Evolutionary conservation across 2,329 filamentous ascomycete species (phyloP).

Genomic region (Botrytis byssoidea): DNA sequence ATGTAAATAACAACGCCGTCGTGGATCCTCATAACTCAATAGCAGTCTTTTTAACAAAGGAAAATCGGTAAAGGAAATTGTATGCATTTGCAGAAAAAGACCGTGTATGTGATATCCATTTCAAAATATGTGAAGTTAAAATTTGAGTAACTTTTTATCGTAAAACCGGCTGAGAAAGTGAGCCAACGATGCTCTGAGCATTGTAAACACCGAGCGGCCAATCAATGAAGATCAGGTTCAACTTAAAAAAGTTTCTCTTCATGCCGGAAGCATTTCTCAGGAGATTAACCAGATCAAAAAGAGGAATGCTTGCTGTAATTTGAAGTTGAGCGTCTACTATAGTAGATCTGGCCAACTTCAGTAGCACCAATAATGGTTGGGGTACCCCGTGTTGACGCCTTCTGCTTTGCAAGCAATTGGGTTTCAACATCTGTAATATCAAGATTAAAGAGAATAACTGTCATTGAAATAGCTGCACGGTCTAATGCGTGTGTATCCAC

Average conservation of each 20-base stretch:
- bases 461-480: not conserved
- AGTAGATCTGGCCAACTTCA: conserved; percentile 7
- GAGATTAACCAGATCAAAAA: not conserved
- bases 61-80: not conserved
- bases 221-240: not conserved
- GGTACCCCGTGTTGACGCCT: not conserved
- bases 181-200: not conserved
- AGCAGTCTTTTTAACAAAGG: not conserved
- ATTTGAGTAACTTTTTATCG: not conserved
- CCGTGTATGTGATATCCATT: not conserved
- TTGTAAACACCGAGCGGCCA: not conserved
- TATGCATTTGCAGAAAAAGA: not conserved
- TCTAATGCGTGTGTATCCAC: not conserved
- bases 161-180: not conserved
- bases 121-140: not conserved
- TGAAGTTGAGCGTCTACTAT: conserved; percentile 4
- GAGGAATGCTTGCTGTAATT: not conserved
- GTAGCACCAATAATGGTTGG: conserved; percentile 9
- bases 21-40: not conserved
- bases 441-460: not conserved
- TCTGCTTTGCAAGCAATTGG: not conserved
- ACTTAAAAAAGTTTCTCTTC: too few species aligned
- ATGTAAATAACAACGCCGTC: not conserved
- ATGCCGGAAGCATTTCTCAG: not conserved
- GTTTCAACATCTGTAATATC: not conserved